These are phyloP conservation scores for Dentipellis sp. DNA, from an alignment of 768 basidiomycete genomes.

Conservation along the genomic window DNA sequence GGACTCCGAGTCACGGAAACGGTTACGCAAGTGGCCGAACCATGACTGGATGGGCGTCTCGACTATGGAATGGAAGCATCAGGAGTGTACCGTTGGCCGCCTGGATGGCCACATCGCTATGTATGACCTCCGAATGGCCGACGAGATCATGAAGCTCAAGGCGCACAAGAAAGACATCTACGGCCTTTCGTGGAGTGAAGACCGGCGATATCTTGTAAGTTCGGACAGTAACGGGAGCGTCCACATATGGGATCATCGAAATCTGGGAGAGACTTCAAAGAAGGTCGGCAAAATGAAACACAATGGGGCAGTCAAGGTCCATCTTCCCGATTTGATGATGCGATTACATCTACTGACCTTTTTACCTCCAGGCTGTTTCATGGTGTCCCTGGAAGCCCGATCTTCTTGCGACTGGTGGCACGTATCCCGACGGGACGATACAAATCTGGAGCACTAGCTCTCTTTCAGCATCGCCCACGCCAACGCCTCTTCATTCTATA, in stretches of 20 bases:
- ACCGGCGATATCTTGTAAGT: slow-evolving; percentile 31
- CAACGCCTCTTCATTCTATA: slow-evolving; percentile 40
- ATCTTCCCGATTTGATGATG: neutral
- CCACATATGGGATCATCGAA: slow-evolving; percentile 35
- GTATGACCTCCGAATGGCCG: slow-evolving; percentile 26
- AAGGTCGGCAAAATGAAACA: slow-evolving; percentile 33
- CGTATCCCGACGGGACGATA: slow-evolving; percentile 50
- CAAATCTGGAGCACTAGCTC: slow-evolving; percentile 42
- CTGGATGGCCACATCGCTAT: slow-evolving; percentile 29
- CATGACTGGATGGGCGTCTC: slow-evolving; percentile 26
- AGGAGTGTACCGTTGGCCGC: slow-evolving; percentile 29
- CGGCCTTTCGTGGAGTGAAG: slow-evolving; percentile 31
- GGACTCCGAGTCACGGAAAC: slow-evolving; percentile 31
- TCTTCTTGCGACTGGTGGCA: slow-evolving; percentile 59
- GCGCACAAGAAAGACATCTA: slow-evolving; percentile 27
- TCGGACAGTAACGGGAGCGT: slow-evolving; percentile 32
- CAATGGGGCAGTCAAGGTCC: slow-evolving; percentile 34
- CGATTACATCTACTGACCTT: neutral
- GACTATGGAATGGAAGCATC: slow-evolving; percentile 24
- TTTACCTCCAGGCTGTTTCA: slow-evolving; percentile 43
- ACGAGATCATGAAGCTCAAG: slow-evolving; percentile 19
- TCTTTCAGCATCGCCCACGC: slow-evolving; percentile 30
- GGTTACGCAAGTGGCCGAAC: slow-evolving; percentile 25
- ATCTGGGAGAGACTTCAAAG: slow-evolving; percentile 16
- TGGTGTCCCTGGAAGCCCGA: slow-evolving; percentile 71